Evolutionary conservation across 164 flowering plant species (phyloP).

Genomic region (Amborella trichopoda): DNA sequence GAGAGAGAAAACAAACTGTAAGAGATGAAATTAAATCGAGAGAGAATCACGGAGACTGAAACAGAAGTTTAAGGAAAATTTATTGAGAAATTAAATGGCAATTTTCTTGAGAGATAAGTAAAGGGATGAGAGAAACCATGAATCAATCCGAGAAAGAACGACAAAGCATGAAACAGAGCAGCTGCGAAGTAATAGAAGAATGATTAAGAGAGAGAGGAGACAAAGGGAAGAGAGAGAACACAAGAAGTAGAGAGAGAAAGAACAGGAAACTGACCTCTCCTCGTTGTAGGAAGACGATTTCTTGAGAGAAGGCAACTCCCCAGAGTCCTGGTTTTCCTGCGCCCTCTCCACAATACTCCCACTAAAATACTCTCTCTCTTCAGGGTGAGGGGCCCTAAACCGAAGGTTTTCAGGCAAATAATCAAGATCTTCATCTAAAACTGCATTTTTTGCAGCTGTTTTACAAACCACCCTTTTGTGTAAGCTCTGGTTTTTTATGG

Average conservation of each 20-base stretch:
- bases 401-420: constrained; percentile 85
- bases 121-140: not conserved
- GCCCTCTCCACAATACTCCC: too few relatives aligned
- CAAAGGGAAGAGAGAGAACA: not conserved
- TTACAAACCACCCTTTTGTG: constrained; percentile 33
- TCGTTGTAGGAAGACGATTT: constrained; percentile 64
- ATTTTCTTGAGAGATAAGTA: not conserved
- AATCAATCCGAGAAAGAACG: not conserved
- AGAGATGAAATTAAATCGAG: not conserved
- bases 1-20: too few relatives aligned
- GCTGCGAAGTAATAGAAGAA: not conserved
- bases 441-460: constrained; percentile 12
- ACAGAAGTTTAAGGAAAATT: not conserved
- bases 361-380: constrained; percentile 85
- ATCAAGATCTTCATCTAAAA: constrained; percentile 26
- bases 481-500: constrained; percentile 18
- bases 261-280: constrained; percentile 34
- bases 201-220: not conserved
- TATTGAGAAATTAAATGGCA: not conserved
- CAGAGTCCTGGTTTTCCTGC: constrained; percentile 27
- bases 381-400: constrained; percentile 55
- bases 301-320: constrained; percentile 24
- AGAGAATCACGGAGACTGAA: not conserved
- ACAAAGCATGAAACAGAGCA: too few relatives aligned
- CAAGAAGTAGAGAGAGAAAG: too few relatives aligned